phyloP scores from a whole-genome alignment of 768 basidiomycete genomes.

The Naganishia randhawae region DNA sequence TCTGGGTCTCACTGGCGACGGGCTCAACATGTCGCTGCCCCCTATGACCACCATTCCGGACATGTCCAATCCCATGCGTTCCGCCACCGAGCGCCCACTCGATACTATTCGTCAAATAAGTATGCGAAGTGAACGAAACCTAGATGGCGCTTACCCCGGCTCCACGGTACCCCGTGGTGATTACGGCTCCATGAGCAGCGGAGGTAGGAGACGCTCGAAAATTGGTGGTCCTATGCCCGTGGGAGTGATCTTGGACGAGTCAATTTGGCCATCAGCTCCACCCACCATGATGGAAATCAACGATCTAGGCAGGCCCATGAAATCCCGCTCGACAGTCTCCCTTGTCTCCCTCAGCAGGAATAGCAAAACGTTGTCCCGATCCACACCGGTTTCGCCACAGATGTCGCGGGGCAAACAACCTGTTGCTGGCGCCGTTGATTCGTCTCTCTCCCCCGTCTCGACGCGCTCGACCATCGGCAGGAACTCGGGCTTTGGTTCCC shows the following conservation, averaged over 20 bases:
- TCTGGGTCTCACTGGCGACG: constrained; percentile 21
- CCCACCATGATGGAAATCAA: constrained; percentile 2
- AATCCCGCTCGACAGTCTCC: constrained; percentile 23
- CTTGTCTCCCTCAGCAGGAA: constrained; percentile 19
- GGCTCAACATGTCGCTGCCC: constrained; percentile 7
- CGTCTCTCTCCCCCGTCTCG: constrained; percentile 23
- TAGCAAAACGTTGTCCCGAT: constrained; percentile 8
- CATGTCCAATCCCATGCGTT: constrained; percentile 43
- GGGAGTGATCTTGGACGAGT: constrained; percentile 21
- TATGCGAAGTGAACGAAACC: constrained; percentile 28
- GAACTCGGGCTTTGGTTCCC: constrained; percentile 6
- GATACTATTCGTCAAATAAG: constrained; percentile 45
- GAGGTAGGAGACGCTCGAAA: constrained; percentile 2
- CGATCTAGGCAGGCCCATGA: not conserved
- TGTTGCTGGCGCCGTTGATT: no score
- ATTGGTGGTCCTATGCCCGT: not conserved
- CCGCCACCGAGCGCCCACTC: constrained; percentile 44
- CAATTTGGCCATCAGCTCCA: constrained; percentile 21
- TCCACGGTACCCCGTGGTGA: not conserved
- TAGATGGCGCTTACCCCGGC: not conserved
- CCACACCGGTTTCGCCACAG: constrained; percentile 20
- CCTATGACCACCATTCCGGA: constrained; percentile 33
- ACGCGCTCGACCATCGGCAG: constrained; percentile 12
- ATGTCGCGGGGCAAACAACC: constrained; percentile 5
- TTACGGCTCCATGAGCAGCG: constrained; percentile 1